Percentiles rank a stretch among this genome's conserved stretches.
Conservation (phyloP, 108 stramenopile genomes). For the Cylindrotheca closterium region DNA sequence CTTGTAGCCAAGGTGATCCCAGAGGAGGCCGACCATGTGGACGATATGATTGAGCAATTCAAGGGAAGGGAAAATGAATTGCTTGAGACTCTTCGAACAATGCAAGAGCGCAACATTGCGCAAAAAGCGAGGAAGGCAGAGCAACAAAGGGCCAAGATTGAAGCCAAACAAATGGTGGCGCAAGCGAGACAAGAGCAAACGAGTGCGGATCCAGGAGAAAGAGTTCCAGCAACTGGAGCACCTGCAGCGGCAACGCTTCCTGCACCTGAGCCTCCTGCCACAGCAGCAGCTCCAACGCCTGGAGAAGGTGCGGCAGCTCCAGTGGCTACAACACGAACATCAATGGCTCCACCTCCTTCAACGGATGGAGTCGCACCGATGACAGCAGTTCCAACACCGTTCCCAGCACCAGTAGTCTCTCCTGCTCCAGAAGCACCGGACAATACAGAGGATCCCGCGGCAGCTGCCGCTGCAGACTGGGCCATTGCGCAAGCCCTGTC, state of each 20-base stretch:
- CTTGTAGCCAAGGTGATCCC: constrained; percentile 59
- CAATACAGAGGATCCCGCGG: constrained; percentile 7
- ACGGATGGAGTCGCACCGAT: neutral
- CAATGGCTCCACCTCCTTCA: neutral
- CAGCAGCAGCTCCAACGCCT: neutral
- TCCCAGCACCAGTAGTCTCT: neutral
- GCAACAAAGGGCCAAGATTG: constrained; percentile 41
- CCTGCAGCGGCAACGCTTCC: neutral
- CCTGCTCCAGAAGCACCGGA: neutral
- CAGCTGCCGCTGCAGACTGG: constrained; percentile 69
- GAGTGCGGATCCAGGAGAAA: neutral
- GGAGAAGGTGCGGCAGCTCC: neutral
- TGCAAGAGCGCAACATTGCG: constrained; percentile 62
- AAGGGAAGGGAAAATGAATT: constrained; percentile 59
- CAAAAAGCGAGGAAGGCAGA: constrained; percentile 51
- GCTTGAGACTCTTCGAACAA: constrained; percentile 57
- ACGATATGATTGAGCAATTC: constrained; percentile 75
- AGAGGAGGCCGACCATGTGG: constrained; percentile 64
- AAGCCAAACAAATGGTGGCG: constrained; percentile 1
- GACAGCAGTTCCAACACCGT: neutral
- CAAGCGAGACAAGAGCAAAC: neutral
- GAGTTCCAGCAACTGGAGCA: constrained; percentile 1
- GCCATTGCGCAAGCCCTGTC: constrained; percentile 66
- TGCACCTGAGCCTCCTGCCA: neutral
- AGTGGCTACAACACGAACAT: neutral